Conservation (phyloP, 163 green algal genomes). For the Chlamydomonas reinhardtii region DNA sequence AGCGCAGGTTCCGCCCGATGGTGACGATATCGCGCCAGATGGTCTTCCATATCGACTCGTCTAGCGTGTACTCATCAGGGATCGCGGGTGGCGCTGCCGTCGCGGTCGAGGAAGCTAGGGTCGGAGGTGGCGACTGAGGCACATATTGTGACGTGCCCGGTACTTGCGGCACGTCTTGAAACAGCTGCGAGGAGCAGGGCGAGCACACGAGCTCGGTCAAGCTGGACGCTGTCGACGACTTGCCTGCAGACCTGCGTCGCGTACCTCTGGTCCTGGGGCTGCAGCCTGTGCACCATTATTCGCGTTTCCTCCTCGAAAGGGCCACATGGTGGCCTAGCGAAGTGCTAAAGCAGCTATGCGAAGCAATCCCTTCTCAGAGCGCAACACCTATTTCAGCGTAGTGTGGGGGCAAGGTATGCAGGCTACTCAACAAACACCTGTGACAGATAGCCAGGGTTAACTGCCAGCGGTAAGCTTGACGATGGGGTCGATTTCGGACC, state of each 20-base stretch:
- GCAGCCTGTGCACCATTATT: neutral
- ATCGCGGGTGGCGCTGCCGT: slow-evolving; percentile 12
- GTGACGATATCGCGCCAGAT: slow-evolving; percentile 92
- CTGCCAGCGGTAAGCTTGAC: no score
- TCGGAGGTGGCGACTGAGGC: slow-evolving; percentile 29
- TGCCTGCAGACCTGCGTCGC: neutral
- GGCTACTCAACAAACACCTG: no score
- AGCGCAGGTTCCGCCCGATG: slow-evolving; percentile 89
- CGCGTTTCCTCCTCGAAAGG: slow-evolving; percentile 8
- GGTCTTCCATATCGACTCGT: slow-evolving; percentile 93
- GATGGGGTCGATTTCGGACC: no score
- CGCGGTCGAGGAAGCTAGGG: slow-evolving; percentile 23
- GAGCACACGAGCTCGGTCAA: neutral
- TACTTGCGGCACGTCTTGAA: slow-evolving; percentile 31
- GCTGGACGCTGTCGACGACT: neutral
- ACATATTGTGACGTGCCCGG: slow-evolving; percentile 9
- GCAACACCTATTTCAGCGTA: no score
- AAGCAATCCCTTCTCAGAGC: no score
- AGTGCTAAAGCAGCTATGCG: no score
- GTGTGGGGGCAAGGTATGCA: no score
- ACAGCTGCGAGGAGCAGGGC: slow-evolving; percentile 28
- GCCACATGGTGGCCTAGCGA: slow-evolving; percentile 12
- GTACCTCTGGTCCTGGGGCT: slow-evolving; percentile 21
- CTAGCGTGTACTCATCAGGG: slow-evolving; percentile 85
- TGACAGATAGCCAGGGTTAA: no score